phyloP scores from a whole-genome alignment of 352 stramenopile species.

The Phytophthora agathidicida region DNA sequence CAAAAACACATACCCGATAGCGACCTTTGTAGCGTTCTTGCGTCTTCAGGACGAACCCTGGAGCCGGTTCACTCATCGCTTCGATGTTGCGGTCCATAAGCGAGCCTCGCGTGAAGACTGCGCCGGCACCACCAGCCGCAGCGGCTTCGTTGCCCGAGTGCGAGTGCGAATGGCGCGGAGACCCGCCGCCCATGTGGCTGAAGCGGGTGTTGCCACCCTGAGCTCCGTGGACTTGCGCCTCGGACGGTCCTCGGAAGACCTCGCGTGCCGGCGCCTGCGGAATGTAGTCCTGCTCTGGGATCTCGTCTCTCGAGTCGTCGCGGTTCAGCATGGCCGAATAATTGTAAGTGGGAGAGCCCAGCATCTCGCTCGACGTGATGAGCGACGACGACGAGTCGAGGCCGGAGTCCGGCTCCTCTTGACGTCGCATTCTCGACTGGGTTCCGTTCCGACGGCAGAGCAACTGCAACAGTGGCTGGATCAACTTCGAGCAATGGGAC shows the following conservation, averaged over 20 bases:
- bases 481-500: background rate
- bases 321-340: slow-evolving; percentile 30
- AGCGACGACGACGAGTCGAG: slow-evolving; percentile 27
- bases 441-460: no score
- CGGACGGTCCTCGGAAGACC: slow-evolving; percentile 24
- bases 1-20: slow-evolving; percentile 41
- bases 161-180: slow-evolving; percentile 8
- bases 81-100: slow-evolving; percentile 59
- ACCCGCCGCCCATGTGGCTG: slow-evolving; percentile 10
- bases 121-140: slow-evolving; percentile 7
- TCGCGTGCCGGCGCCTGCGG: slow-evolving; percentile 26
- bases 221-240: slow-evolving; percentile 16
- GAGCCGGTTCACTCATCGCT: slow-evolving; percentile 27
- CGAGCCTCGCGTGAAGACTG: slow-evolving; percentile 51
- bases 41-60: slow-evolving; percentile 22
- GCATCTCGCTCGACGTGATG: slow-evolving; percentile 36
- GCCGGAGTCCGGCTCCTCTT: slow-evolving; percentile 3
- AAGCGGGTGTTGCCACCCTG: slow-evolving; percentile 5
- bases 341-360: slow-evolving; percentile 36
- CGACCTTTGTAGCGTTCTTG: slow-evolving; percentile 60
- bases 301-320: slow-evolving; percentile 32
- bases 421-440: slow-evolving; percentile 13
- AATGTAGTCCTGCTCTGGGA: slow-evolving; percentile 29
- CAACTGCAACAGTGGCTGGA: slow-evolving; percentile 20
- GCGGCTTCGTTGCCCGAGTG: slow-evolving; percentile 7